Evolutionary conservation across 441 rosid species (phyloP).

Genomic region (Jatropha multifida): DNA sequence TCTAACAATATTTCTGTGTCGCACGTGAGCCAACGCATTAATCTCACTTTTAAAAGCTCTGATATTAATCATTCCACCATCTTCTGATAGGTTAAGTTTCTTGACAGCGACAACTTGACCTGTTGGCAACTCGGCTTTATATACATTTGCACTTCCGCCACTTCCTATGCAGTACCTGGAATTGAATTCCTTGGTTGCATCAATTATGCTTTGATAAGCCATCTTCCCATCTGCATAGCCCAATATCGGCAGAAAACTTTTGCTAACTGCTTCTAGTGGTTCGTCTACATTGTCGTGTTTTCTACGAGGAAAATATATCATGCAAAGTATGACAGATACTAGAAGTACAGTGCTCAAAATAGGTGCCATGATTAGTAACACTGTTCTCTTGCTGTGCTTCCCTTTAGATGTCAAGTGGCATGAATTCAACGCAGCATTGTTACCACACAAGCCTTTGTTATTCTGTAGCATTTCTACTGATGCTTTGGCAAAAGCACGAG

Average conservation of each 20-base stretch:
- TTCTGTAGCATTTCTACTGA: not conserved
- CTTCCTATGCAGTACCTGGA: not conserved
- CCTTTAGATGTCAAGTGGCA: not conserved
- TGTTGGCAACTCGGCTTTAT: not conserved
- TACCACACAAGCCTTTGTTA: not conserved
- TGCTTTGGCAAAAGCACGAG: not conserved
- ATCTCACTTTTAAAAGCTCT: not conserved
- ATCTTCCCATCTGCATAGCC: not conserved
- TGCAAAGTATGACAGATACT: not conserved
- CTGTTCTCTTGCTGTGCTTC: not conserved
- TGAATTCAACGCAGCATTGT: not conserved
- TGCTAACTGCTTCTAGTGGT: not conserved
- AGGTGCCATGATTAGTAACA: not conserved
- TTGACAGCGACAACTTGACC: constrained; percentile 4
- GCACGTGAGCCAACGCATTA: not conserved
- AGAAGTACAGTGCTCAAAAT: not conserved
- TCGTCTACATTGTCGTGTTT: not conserved
- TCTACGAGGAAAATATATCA: not conserved
- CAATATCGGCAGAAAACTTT: not conserved
- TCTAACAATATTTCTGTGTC: not conserved
- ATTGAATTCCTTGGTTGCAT: not conserved
- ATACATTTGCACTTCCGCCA: not conserved
- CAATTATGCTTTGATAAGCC: not conserved
- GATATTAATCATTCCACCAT: not conserved
- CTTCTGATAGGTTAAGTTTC: not conserved